These are phyloP conservation scores for Lyophyllum shimeji DNA, from an alignment of 768 basidiomycete species.

Conservation along the genomic window DNA sequence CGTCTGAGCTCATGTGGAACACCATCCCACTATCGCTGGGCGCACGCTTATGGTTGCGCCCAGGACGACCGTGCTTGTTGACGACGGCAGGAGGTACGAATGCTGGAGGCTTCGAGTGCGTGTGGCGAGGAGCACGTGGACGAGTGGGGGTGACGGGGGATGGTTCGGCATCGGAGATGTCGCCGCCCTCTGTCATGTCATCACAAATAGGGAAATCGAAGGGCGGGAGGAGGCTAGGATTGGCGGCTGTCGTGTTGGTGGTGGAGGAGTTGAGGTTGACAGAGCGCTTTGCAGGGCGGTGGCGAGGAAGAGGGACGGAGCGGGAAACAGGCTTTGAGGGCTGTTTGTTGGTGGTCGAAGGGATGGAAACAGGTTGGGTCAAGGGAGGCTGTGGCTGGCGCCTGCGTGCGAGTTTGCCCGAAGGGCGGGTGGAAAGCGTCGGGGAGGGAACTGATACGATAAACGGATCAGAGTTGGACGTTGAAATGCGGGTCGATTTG, in stretches of 20 bases:
- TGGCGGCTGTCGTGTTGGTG: slow-evolving; percentile 2
- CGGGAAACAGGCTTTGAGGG: slow-evolving; percentile 35
- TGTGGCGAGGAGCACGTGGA: slow-evolving; percentile 29
- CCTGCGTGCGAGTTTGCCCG: slow-evolving; percentile 59
- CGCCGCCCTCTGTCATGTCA: slow-evolving; percentile 56
- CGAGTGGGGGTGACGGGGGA: slow-evolving; percentile 59
- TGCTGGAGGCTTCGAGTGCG: slow-evolving; percentile 52
- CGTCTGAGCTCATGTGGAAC: slow-evolving; percentile 76
- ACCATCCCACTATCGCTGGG: slow-evolving; percentile 65
- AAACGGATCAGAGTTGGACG: slow-evolving; percentile 32
- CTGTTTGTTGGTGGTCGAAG: slow-evolving; percentile 9
- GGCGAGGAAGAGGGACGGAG: slow-evolving; percentile 50
- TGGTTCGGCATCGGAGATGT: slow-evolving; percentile 33
- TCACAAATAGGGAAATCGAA: slow-evolving; percentile 69
- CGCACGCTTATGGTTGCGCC: slow-evolving; percentile 51
- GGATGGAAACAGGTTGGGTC: slow-evolving; percentile 17
- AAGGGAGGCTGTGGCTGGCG: slow-evolving; percentile 32
- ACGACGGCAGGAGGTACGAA: slow-evolving; percentile 14
- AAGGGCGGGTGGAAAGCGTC: slow-evolving; percentile 45
- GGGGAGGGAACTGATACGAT: slow-evolving; percentile 27
- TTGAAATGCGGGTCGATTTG: slow-evolving; percentile 30
- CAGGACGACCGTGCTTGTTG: slow-evolving; percentile 9
- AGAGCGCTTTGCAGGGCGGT: slow-evolving; percentile 23
- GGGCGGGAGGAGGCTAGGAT: slow-evolving; percentile 17
- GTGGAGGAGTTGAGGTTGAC: slow-evolving; percentile 18